Base-by-base conservation (phyloP, 2,329 filamentous ascomycete genomes). In the Colletotrichum graminicola region DNA sequence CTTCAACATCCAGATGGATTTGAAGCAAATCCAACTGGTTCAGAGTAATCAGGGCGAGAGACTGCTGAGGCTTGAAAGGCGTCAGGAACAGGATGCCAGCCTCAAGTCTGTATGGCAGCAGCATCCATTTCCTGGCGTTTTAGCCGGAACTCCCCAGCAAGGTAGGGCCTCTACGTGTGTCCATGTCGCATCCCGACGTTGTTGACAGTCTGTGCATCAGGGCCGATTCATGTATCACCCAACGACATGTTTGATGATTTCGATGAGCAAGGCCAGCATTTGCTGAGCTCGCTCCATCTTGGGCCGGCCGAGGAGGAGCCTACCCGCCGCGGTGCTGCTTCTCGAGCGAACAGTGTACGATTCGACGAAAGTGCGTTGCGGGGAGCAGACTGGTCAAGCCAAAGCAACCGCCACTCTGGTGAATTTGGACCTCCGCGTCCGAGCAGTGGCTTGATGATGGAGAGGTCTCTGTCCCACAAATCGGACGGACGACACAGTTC, bases 351-450 rank as follows among this genome's bases (percentile, higher is more conserved):
- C 79, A 98, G 96, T 78, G 96, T 99, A 75, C 93, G 96, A 47
- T 99, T 99, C 77, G 96, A 98, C 78, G 95, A 98, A 80, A 97
- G 94, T 78, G 95, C 95, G 18, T 90, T 97, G 76, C 94, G 97
- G 76, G 93, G 94, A 59, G 94, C 89, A 11, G 89, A 94, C 80
- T 97, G 96, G 89, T 92, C 91, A 49, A 83, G 84, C 47, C 94
- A 97, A 77, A 90, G 90, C 74, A 93, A 92, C 71, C 90, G 95
- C 55, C 92, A 94, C 67, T 95, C 94, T 16, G 90, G 93, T 57
- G 96, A 98, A 67, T 92, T 97, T 75, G 90, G 91, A 51, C 92
- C 93, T 34, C 85, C 90, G 59, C 88, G 95, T 62, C 94, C 94
- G 29, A 89, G 91, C 32, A 97, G 94, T 80, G 92, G 94, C 45